Evolutionary conservation across 441 rosid genomes (phyloP).

Genomic region (Caryocar brasiliense): DNA sequence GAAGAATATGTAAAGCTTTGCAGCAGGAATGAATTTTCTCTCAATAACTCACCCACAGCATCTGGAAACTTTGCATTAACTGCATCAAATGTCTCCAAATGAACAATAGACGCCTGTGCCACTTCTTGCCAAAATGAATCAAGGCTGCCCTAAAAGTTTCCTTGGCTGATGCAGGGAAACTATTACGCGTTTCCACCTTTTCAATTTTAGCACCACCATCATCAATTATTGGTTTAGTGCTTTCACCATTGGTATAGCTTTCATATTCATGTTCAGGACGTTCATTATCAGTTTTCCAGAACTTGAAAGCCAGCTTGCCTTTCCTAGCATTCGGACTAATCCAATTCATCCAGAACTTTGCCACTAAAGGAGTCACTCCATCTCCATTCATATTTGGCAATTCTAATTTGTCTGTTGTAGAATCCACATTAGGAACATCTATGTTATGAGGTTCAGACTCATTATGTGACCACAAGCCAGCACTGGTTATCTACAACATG

Average conservation of each 20-base stretch:
- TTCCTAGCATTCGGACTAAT: slow-evolving; percentile 37
- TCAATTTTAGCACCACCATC: slow-evolving; percentile 33
- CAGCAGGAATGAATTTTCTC: not conserved
- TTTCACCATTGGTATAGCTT: slow-evolving; percentile 32
- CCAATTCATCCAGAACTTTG: slow-evolving; percentile 45
- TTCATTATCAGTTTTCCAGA: slow-evolving; percentile 44
- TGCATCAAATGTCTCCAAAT: slow-evolving; percentile 45
- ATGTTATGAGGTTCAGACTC: slow-evolving; percentile 30
- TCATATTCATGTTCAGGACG: slow-evolving; percentile 39
- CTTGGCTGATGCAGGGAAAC: slow-evolving; percentile 59
- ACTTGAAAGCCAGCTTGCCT: slow-evolving; percentile 33
- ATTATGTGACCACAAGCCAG: slow-evolving; percentile 73
- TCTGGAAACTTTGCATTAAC: slow-evolving; percentile 39
- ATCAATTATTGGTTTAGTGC: slow-evolving; percentile 27
- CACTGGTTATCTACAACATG: slow-evolving; percentile 69
- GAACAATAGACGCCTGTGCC: slow-evolving; percentile 64
- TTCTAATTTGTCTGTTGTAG: slow-evolving; percentile 30
- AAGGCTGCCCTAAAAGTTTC: slow-evolving; percentile 67
- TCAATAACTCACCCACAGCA: slow-evolving; percentile 67
- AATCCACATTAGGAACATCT: slow-evolving; percentile 25
- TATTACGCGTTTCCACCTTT: slow-evolving; percentile 42
- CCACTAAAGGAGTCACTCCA: slow-evolving; percentile 30
- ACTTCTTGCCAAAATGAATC: slow-evolving; percentile 57
- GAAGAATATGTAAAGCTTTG: not conserved
- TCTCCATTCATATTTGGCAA: slow-evolving; percentile 36